phyloP scores from a whole-genome alignment of 1,284 basidiomycete genomes.

The Hypsizygus ulmarius region DNA sequence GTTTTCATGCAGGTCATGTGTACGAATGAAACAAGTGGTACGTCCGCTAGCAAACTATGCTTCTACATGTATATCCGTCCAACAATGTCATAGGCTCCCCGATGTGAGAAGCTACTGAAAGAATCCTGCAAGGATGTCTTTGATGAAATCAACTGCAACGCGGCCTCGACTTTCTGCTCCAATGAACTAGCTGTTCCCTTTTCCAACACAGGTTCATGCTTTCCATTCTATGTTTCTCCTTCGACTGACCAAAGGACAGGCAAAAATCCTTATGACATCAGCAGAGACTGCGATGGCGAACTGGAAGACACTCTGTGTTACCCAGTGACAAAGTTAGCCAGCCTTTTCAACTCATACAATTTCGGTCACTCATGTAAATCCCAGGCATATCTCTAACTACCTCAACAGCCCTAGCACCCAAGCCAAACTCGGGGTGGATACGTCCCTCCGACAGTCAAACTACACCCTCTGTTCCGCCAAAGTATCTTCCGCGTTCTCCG shows the following conservation, averaged over 20 bases:
- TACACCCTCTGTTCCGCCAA: conserved; percentile 47
- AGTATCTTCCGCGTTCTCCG: conserved; percentile 42
- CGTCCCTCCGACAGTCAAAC: conserved; percentile 35
- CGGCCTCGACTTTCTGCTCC: conserved; percentile 49
- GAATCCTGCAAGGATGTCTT: conserved; percentile 44
- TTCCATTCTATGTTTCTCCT: background rate
- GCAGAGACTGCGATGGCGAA: conserved; percentile 51
- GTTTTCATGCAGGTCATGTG: conserved; percentile 34
- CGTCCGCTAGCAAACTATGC: conserved; percentile 12
- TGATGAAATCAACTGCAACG: conserved; percentile 52
- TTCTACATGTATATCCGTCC: background rate
- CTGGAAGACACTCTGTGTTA: conserved; percentile 44
- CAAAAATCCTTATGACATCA: conserved; percentile 62
- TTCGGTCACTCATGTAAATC: background rate
- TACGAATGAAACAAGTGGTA: conserved; percentile 50
- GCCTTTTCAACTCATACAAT: background rate
- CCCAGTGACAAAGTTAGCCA: conserved; percentile 42
- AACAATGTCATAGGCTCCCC: conserved; percentile 34
- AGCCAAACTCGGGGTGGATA: conserved; percentile 56
- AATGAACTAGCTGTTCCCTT: conserved; percentile 32
- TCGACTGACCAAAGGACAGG: conserved; percentile 23
- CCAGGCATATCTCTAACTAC: conserved; percentile 49
- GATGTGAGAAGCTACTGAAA: conserved; percentile 48
- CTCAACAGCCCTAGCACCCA: conserved; percentile 57
- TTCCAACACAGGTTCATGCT: conserved; percentile 31